Percentiles rank a stretch among this genome's conserved stretches.
Evolutionary conservation across 176 grass and related monocot genomes (phyloP).

Genomic region (Triticum urartu): DNA sequence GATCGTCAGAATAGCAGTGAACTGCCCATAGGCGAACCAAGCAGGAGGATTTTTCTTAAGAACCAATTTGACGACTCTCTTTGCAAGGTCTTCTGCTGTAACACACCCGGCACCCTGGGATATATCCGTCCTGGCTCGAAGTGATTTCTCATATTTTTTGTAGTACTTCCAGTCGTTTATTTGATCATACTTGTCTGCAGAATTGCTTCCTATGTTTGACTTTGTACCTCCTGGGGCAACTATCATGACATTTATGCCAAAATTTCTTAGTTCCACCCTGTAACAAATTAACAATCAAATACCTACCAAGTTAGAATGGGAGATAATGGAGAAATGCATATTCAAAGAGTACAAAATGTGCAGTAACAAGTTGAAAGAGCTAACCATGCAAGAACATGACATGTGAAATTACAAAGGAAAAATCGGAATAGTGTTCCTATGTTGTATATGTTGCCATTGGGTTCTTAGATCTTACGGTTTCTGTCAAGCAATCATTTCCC

Average conservation of each 20-base stretch:
- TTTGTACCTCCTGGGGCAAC: conserved; percentile 80
- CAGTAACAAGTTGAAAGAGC: not conserved
- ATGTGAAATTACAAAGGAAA: not conserved
- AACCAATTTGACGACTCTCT: conserved; percentile 60
- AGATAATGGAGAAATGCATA: not conserved
- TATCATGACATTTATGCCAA: conserved; percentile 73
- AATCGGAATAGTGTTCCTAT: not conserved
- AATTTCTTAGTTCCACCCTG: conserved; percentile 76
- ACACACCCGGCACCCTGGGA: conserved; percentile 60
- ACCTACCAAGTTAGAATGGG: not conserved
- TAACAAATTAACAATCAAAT: not conserved
- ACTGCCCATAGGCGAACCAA: conserved; percentile 76
- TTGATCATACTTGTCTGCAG: conserved; percentile 52
- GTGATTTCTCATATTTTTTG: conserved; percentile 51
- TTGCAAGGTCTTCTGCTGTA: conserved; percentile 68
- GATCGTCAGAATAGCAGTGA: conserved; percentile 44
- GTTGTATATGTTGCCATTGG: not conserved
- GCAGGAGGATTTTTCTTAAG: conserved; percentile 64
- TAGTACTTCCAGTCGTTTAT: conserved; percentile 91
- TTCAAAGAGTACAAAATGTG: not conserved
- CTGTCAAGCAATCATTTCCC: not conserved
- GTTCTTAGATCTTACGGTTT: not conserved
- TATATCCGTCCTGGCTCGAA: conserved; percentile 56
- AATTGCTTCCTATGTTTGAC: conserved; percentile 74
- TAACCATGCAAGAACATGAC: not conserved